Conservation (phyloP, 805 yeast genomes). For the Yarrowia porcina region DNA sequence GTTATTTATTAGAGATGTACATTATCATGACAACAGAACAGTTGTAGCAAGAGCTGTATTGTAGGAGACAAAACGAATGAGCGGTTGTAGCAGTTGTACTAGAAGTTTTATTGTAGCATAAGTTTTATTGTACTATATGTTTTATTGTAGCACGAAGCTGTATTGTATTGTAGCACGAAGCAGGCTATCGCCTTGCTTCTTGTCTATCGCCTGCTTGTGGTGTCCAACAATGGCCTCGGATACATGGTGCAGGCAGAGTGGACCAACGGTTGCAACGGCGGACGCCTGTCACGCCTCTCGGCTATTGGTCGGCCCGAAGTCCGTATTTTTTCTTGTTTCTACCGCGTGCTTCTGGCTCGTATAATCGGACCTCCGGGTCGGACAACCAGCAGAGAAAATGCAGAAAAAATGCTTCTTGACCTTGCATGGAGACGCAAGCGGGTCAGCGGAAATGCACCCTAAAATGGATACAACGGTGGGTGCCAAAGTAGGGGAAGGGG, state of each 20-base stretch:
- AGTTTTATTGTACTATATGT: no score
- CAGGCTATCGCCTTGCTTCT: no score
- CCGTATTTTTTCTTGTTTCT: background rate
- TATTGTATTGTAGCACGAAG: no score
- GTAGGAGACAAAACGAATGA: no score
- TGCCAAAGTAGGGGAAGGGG: background rate
- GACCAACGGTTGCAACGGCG: background rate
- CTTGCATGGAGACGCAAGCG: background rate
- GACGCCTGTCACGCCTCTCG: background rate
- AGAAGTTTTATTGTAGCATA: no score
- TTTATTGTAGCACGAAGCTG: no score
- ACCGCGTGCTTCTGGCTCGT: background rate
- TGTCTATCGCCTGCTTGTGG: no score
- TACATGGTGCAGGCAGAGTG: background rate
- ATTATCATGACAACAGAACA: no score
- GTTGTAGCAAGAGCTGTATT: no score
- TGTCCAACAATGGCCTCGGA: background rate
- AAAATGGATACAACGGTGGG: background rate
- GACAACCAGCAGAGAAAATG: no score
- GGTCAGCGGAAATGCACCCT: background rate
- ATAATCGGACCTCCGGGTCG: slow-evolving; percentile 4
- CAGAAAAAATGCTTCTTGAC: background rate
- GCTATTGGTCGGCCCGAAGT: background rate
- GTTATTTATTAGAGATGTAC: slow-evolving; percentile 22
- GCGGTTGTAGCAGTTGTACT: no score